Conservation (phyloP, 2,329 filamentous ascomycete species). For the Calycina marina region DNA sequence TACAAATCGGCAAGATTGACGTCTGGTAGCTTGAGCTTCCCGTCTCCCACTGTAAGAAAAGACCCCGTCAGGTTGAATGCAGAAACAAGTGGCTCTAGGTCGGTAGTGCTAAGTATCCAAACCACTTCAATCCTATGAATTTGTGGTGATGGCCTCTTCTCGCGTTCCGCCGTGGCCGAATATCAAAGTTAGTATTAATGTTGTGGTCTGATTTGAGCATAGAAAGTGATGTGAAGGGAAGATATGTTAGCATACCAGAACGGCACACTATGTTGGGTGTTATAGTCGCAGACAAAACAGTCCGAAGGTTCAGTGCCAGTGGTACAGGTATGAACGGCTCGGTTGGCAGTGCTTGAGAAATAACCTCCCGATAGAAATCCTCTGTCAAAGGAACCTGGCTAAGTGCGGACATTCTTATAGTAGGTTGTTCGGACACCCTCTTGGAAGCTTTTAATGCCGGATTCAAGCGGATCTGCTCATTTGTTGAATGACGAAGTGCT, state of each 20-base stretch:
- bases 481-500: too few relatives aligned
- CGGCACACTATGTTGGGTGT: slow-evolving; percentile 7
- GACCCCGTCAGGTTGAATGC: slow-evolving; percentile 23
- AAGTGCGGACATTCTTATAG: slow-evolving; percentile 1
- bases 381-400: slow-evolving; percentile 1
- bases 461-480: too few relatives aligned
- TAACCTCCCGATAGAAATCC: not conserved
- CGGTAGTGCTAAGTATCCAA: slow-evolving; percentile 26
- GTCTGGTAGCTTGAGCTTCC: not conserved
- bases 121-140: slow-evolving; percentile 35
- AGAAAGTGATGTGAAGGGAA: slow-evolving; percentile 1
- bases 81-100: slow-evolving; percentile 15
- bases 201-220: slow-evolving; percentile 4
- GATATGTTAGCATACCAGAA: slow-evolving; percentile 6
- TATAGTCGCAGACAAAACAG: slow-evolving; percentile 3
- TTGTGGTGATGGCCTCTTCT: slow-evolving; percentile 32
- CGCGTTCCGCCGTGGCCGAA: slow-evolving; percentile 26
- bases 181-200: slow-evolving; percentile 31
- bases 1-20: slow-evolving; percentile 24
- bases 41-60: too few relatives aligned
- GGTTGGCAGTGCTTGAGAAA: slow-evolving; percentile 3
- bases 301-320: slow-evolving; percentile 8
- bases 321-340: slow-evolving; percentile 10
- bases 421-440: not conserved
- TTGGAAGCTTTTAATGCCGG: too few relatives aligned